Evolutionary conservation across 306 rosid species (phyloP), one percentile per base, ranked within the genome.

Genomic region (Glycine latifolia): DNA sequence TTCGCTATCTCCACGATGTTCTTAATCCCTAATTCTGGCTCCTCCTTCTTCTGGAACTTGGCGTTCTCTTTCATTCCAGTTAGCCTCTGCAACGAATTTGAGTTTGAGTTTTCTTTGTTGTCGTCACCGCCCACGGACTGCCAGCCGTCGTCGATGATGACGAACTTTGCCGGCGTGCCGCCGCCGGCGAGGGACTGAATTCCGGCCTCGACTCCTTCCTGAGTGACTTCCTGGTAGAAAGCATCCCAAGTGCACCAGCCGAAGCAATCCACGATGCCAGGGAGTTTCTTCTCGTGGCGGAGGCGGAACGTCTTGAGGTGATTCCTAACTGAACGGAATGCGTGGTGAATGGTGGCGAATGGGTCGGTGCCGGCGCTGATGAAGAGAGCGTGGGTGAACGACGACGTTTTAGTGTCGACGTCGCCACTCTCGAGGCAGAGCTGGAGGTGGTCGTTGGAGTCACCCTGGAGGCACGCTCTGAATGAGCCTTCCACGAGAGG

Each of bases 191-290:
- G 90, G 0, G 96, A 86, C 12, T 81, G 44, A 0, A 95, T 70
- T 4, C 98, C 98, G 1, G 90, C 80, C 44, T 93, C 98, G 0
- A 95, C 99, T 0, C 93, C 98, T 78, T 93, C 97, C 77, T 89
- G 98, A 1, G 92, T 93, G 33, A 95, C 99, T 1, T 95, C 90
- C 13, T 89, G 89, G 83, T 95, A 95, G 73, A 93, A 93, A 2
- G 98, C 98, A 81, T 95, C 98, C 99, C 98, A 95, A 0, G 97
- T 95, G 70, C 99, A 93, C 99, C 98, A 95, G 0, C 98, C 96
- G 56, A 95, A 95, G 48, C 79, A 87, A 13, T 95, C 97, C 0
- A 87, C 82, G 58, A 93, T 89, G 0, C 88, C 94, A 0, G 97
- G 96, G n/a, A 95, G 83, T 10, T 87, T 91, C 90, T 95, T 95